These are phyloP conservation scores for Leccinum sublutescens DNA, from an alignment of 768 basidiomycete genomes.

Conservation along the genomic window DNA sequence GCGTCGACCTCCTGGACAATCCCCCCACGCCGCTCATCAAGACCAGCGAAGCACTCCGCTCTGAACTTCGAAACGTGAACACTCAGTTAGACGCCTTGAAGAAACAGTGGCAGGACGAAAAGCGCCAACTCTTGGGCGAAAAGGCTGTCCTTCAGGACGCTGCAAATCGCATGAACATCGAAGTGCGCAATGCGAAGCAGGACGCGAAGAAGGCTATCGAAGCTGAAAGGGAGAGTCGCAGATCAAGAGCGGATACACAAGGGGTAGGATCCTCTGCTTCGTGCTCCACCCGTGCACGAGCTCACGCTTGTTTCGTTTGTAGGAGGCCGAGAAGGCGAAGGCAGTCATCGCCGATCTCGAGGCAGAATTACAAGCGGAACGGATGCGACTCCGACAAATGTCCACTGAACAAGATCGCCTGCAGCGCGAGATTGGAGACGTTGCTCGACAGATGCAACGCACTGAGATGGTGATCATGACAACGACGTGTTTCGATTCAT, in stretches of 20 bases:
- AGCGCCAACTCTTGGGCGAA: too few species aligned
- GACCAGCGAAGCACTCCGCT: conserved; percentile 61
- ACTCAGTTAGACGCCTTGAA: conserved; percentile 61
- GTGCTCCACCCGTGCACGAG: not conserved
- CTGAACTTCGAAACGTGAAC: conserved; percentile 61
- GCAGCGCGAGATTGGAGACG: conserved; percentile 62
- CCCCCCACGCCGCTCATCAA: conserved; percentile 69
- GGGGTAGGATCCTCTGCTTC: conserved; percentile 39
- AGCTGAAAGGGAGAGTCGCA: conserved; percentile 48
- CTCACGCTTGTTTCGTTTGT: not conserved
- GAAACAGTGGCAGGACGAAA: conserved; percentile 62
- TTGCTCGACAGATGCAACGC: conserved; percentile 62
- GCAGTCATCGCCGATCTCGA: conserved; percentile 68
- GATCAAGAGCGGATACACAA: conserved; percentile 50
- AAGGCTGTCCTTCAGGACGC: too few species aligned
- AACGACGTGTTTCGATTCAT: not conserved
- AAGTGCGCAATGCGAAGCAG: too few species aligned
- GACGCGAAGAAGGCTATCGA: conserved; percentile 48
- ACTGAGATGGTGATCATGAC: conserved; percentile 59
- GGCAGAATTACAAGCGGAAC: conserved; percentile 65
- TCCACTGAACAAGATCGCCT: conserved; percentile 60
- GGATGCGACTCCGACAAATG: conserved; percentile 60
- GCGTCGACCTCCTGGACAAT: conserved; percentile 46
- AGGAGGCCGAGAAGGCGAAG: conserved; percentile 76
- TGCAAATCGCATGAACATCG: too few species aligned